These are phyloP conservation scores for Allium sativum DNA, from an alignment of 106 monocot species.

Conservation along the genomic window DNA sequence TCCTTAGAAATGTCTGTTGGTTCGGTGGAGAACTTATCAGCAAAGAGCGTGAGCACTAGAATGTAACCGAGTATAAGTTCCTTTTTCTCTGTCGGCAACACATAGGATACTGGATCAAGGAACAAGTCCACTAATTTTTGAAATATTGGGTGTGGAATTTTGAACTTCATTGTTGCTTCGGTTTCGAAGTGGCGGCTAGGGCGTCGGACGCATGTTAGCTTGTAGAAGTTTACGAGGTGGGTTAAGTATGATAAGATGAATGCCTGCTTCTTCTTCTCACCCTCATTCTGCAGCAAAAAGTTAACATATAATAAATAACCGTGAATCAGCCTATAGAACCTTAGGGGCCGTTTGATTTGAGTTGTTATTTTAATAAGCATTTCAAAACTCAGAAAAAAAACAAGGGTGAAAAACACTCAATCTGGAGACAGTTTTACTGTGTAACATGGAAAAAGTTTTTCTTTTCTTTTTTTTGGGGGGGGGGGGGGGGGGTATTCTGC, in stretches of 20 bases:
- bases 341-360: background rate
- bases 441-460: too few relatives aligned
- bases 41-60: slow-evolving; percentile 75
- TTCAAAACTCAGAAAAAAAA: background rate
- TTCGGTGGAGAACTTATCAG: slow-evolving; percentile 44
- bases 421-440: too few relatives aligned
- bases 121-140: slow-evolving; percentile 44
- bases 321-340: too few relatives aligned
- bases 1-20: slow-evolving; percentile 58
- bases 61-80: slow-evolving; percentile 77
- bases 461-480: too few relatives aligned
- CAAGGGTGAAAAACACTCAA: too few relatives aligned
- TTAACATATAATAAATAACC: too few relatives aligned
- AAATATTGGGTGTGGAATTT: slow-evolving; percentile 35
- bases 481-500: too few relatives aligned
- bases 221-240: slow-evolving; percentile 53
- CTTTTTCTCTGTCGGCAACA: slow-evolving; percentile 35
- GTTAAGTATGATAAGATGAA: slow-evolving; percentile 71
- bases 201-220: slow-evolving; percentile 8
- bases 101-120: slow-evolving; percentile 33
- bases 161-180: slow-evolving; percentile 7
- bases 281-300: slow-evolving; percentile 34
- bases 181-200: background rate
- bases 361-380: background rate
- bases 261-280: slow-evolving; percentile 36